Percentiles rank a stretch among this genome's conserved stretches.
Conservation (phyloP, 192 early-diverging fungal species). For the Chytriomyces sp. region DNA sequence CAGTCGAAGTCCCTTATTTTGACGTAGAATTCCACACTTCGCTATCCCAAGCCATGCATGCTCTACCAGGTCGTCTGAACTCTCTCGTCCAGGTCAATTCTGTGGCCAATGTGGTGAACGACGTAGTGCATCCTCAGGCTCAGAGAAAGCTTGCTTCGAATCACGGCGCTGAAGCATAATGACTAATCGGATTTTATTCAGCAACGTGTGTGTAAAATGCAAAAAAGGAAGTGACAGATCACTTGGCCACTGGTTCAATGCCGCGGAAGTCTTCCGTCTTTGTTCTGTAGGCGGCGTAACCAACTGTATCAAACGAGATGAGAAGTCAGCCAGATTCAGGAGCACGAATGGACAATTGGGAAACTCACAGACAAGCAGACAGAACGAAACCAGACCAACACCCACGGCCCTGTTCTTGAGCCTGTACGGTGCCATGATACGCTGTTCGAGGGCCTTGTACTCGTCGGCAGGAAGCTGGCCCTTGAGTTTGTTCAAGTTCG, state of each 20-base stretch:
- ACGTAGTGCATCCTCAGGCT: too few relatives aligned
- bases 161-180: too few relatives aligned
- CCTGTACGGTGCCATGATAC: slow-evolving; percentile 23
- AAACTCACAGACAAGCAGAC: slow-evolving; percentile 15
- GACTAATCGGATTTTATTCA: too few relatives aligned
- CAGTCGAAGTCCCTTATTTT: too few relatives aligned
- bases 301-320: slow-evolving; percentile 4
- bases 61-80: too few relatives aligned
- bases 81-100: too few relatives aligned
- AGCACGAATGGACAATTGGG: background rate
- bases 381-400: slow-evolving; percentile 1
- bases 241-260: slow-evolving; percentile 8
- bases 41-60: too few relatives aligned
- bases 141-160: too few relatives aligned
- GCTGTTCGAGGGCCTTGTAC: slow-evolving; percentile 10
- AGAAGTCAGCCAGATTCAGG: background rate
- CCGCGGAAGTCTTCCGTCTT: slow-evolving; percentile 24
- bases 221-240: background rate
- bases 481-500: slow-evolving; percentile 20
- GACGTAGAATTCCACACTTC: too few relatives aligned
- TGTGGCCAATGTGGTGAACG: too few relatives aligned
- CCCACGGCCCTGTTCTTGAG: slow-evolving; percentile 21
- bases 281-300: slow-evolving; percentile 22
- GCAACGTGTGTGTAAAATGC: too few relatives aligned
- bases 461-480: slow-evolving; percentile 2